Evolutionary conservation across 1,139 yeast species (phyloP).

Genomic region (Hyphopichia buzzinii): DNA sequence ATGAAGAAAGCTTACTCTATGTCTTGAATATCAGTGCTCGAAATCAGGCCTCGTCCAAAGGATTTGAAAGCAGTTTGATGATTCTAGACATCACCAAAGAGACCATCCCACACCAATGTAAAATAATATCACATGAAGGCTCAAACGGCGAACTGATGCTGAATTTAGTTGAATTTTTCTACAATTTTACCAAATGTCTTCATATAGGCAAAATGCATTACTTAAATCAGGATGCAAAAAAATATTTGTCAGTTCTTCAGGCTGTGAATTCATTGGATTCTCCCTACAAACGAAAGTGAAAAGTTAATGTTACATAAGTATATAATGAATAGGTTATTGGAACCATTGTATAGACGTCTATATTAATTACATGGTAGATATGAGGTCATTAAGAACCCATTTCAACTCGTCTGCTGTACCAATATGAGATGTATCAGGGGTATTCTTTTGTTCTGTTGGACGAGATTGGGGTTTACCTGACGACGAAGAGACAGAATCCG

Average conservation of each 20-base stretch:
- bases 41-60: constrained; percentile 4
- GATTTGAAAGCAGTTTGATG: constrained; percentile 12
- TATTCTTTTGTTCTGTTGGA: constrained; percentile 8
- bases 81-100: constrained; percentile 14
- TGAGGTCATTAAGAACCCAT: constrained; percentile 65
- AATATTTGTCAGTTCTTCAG: constrained; percentile 13
- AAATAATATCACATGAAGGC: constrained; percentile 3
- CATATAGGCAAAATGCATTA: constrained; percentile 13
- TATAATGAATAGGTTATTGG: not conserved
- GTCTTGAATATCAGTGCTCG: constrained; percentile 8
- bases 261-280: constrained; percentile 16
- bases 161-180: constrained; percentile 17
- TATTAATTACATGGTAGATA: constrained; percentile 29
- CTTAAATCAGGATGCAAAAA: constrained; percentile 7
- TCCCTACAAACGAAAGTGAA: constrained; percentile 14
- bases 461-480: constrained; percentile 1
- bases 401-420: constrained; percentile 70
- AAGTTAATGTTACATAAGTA: not conserved
- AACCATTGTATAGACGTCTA: not conserved
- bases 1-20: constrained; percentile 1
- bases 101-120: constrained; percentile 2
- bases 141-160: constrained; percentile 7
- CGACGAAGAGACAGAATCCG: constrained; percentile 4
- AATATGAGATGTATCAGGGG: constrained; percentile 32
- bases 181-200: constrained; percentile 22